Base-by-base conservation (phyloP, 2,329 filamentous ascomycete genomes). In the Ophiostoma himal-ulmi region DNA sequence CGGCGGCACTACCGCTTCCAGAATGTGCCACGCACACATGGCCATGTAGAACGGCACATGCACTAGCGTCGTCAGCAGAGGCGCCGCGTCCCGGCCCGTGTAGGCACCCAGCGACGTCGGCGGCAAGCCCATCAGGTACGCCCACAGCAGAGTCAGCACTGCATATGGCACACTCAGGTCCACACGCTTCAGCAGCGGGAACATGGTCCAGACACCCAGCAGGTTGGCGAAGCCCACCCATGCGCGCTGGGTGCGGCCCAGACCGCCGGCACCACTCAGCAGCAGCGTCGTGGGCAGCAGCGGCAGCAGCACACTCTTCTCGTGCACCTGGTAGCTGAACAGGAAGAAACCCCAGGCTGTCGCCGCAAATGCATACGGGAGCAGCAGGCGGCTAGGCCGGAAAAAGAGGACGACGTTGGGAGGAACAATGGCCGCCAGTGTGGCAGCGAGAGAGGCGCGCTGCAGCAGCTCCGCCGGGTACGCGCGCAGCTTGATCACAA, bases 181-280 rank as follows among this genome's bases (percentile, higher is more conserved):
- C 71, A 98, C 95, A 66, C 94, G 88, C 76, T 91, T 88, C 48
- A 99, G 86, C 7, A 99, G 83, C 0, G 95, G 95, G 77, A 93
- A 99, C 86, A 98, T 90, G 6, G 95, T 98, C 93, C 93, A 97
- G 41, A 87, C 87, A 10, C 91, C 94, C 13, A 97, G 85, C 17
- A 95, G 84, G 77, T 99, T 99, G 69, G 93, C 94, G 77, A 96
- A 96, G n/a, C 94, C 94, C 5, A 98, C 90, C 95, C 95, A 99
- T 1, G 92, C 89, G 67, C 95, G 87, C 22, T 87, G 88, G 69
- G 90, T 88, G 72, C 91, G 91, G 72, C 88, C 88, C 68, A 99
- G 81, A 0, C 94, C 94, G 67, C 91, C 87, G 73, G 89, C 87
- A 20, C 91, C 89, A 20, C 91, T 91, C 54, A 99, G 84, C 5